Evolutionary conservation across 2,329 filamentous ascomycete species (phyloP).

Genomic region (Fusarium pseudocircinatum): DNA sequence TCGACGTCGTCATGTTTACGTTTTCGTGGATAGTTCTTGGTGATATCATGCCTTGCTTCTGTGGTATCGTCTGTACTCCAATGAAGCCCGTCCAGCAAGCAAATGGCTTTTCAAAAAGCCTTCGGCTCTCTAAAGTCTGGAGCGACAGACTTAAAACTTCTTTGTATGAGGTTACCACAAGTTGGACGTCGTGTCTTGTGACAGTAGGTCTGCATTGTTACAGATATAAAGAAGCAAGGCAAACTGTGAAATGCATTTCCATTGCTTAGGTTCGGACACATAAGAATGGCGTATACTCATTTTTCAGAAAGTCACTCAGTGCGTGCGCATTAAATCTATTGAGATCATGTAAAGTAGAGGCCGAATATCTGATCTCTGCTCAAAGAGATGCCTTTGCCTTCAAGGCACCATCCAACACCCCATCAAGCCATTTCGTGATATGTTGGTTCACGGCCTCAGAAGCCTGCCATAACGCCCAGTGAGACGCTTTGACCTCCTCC

Average conservation of each 20-base stretch:
- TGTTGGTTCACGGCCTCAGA: constrained; percentile 75
- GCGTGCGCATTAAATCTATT: neutral
- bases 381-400: constrained; percentile 47
- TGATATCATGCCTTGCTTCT: neutral
- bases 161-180: neutral
- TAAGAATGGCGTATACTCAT: neutral
- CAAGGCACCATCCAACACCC: constrained; percentile 50
- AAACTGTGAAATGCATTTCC: neutral
- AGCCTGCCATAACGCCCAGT: constrained; percentile 86
- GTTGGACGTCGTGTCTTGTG: neutral
- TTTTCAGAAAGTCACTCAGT: neutral
- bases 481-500: constrained; percentile 72
- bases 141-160: neutral
- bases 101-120: neutral
- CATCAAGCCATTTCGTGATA: constrained; percentile 72
- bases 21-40: neutral
- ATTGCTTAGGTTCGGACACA: neutral
- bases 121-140: neutral
- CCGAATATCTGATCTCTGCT: neutral
- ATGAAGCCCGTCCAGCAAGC: neutral
- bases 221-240: neutral
- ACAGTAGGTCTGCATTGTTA: neutral
- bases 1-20: too few relatives aligned
- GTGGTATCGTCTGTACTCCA: too few relatives aligned
- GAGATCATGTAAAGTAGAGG: neutral